Base-by-base conservation (phyloP, 768 basidiomycete genomes). In the Phlebiopsis gigantea region DNA sequence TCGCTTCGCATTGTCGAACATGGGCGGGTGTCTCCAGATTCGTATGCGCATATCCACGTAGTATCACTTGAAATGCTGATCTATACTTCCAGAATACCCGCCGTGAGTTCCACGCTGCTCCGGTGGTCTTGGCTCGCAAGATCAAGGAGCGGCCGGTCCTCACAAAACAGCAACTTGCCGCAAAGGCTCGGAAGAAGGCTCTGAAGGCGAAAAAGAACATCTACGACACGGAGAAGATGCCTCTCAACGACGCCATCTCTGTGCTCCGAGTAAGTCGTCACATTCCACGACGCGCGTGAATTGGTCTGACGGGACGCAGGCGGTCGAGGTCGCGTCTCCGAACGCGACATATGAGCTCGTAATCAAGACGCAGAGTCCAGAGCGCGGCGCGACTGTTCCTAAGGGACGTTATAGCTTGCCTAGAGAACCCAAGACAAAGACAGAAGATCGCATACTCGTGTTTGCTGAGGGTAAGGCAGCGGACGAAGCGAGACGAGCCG, bases 381-480 rank as follows among this genome's bases (percentile, higher is more conserved):
- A 84, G 58, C 79, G 88, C 71, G 80, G 84, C 56, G 76, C 87
- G 44, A 80, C 90, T 25, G 85, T 96, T 17, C 90, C 96, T 8
- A 90, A 92, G 68, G 97, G 97, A 2, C 88, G 93, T 60, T 84
- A 94, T 50, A 86, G 81, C 62, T 79, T 98, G 47, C 93, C 94
- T 0, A 76, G 84, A 47, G 91, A 95, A 64, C 81, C 88, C 39
- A 91, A 90, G 65, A 70, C 81, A 25, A 84, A 81, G 63, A 66
- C 76, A 30, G 81, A 85, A 63, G 88, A 90, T 58, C 84, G 80
- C 55, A 85, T 98, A 53, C 79, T 97, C n/a, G 93, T 96, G 28
- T 98, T 98, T 65, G 94, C 94, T 3, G 90, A 93, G 63, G 92
- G 92, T 5, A 77, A 83, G 55, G 77, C 81, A 50, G 91, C 88